phyloP scores from a whole-genome alignment of 148 eudicot species.

The Selenicereus undatus region DNA sequence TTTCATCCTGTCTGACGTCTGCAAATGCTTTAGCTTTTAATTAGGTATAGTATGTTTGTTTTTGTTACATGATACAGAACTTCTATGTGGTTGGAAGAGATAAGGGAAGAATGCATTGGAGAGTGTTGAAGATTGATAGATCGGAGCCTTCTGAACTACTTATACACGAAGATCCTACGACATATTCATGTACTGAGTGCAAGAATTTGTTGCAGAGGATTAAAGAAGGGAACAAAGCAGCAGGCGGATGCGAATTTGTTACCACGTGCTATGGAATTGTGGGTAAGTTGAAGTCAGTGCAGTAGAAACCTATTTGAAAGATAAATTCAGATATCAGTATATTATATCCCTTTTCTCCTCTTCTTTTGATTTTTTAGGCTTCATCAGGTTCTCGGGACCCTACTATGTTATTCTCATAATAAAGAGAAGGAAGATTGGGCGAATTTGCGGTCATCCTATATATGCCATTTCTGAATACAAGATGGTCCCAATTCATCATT shows the following conservation, averaged over 20 bases:
- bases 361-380: slow-evolving; percentile 42
- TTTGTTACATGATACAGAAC: slow-evolving; percentile 37
- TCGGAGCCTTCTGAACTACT: slow-evolving; percentile 59
- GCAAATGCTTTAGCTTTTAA: too few relatives aligned
- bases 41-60: background rate
- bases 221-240: slow-evolving; percentile 52
- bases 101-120: slow-evolving; percentile 53
- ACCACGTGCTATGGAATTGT: slow-evolving; percentile 77
- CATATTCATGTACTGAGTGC: slow-evolving; percentile 53
- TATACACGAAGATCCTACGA: slow-evolving; percentile 57
- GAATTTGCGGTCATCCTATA: slow-evolving; percentile 67
- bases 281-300: slow-evolving; percentile 43
- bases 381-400: slow-evolving; percentile 70
- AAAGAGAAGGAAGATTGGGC: slow-evolving; percentile 69
- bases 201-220: slow-evolving; percentile 42
- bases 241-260: slow-evolving; percentile 70
- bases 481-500: slow-evolving; percentile 61
- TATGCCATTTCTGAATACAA: slow-evolving; percentile 66
- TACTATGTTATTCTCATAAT: slow-evolving; percentile 82
- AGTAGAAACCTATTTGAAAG: background rate
- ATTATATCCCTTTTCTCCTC: background rate
- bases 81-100: slow-evolving; percentile 82
- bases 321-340: background rate
- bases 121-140: slow-evolving; percentile 76
- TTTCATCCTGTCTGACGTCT: too few relatives aligned